Conservation (phyloP, 345 rosid species). For the Erucastrum elatum region DNA sequence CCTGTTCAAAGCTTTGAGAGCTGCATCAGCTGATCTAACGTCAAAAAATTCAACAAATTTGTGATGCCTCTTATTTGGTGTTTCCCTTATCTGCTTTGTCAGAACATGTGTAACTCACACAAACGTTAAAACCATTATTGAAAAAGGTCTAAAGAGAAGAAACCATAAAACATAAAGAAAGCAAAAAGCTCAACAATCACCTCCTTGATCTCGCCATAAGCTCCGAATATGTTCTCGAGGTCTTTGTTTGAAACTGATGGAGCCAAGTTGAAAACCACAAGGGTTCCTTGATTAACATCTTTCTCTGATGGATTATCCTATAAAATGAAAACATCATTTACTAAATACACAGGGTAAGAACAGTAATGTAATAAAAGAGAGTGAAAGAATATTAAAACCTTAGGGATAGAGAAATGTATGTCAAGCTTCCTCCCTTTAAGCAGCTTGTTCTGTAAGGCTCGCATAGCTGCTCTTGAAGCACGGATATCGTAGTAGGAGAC, state of each 20-base stretch:
- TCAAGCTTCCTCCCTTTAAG: slow-evolving; percentile 73
- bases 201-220: slow-evolving; percentile 82
- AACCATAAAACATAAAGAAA: not conserved
- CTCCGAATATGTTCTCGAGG: slow-evolving; percentile 67
- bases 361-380: too few species aligned
- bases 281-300: slow-evolving; percentile 81
- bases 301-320: slow-evolving; percentile 84
- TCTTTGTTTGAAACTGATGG: slow-evolving; percentile 75
- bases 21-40: slow-evolving; percentile 79
- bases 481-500: slow-evolving; percentile 81
- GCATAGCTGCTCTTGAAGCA: slow-evolving; percentile 77
- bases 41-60: slow-evolving; percentile 81
- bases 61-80: slow-evolving; percentile 83
- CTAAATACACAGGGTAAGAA: not conserved
- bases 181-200: slow-evolving; percentile 33
- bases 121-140: slow-evolving; percentile 28
- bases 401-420: slow-evolving; percentile 84
- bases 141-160: not conserved
- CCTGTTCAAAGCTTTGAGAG: slow-evolving; percentile 68
- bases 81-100: slow-evolving; percentile 71
- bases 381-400: slow-evolving; percentile 40
- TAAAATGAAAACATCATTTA: not conserved
- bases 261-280: slow-evolving; percentile 75
- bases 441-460: slow-evolving; percentile 65
- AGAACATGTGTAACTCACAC: slow-evolving; percentile 23